phyloP scores from a whole-genome alignment of 352 stramenopile genomes.

The Globisporangium viniferum region DNA sequence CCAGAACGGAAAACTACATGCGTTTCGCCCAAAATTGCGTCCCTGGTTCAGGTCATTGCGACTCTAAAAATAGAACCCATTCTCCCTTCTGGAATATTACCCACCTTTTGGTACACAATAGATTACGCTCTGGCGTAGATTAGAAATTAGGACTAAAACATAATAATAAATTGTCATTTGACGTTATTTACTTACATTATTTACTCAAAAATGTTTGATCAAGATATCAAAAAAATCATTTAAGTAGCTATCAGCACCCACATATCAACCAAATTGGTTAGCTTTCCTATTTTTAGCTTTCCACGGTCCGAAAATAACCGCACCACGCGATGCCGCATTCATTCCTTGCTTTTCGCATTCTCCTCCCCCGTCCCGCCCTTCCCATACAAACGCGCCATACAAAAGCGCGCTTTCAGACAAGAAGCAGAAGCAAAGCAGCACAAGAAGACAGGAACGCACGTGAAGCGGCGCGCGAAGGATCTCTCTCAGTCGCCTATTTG shows the following conservation, averaged over 20 bases:
- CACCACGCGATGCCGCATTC: not conserved
- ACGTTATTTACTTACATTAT: not conserved
- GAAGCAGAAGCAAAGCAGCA: not conserved
- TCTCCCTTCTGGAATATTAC: not conserved
- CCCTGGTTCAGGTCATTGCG: not conserved
- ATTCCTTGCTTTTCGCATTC: not conserved
- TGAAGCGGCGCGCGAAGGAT: conserved; percentile 1
- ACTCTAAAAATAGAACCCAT: not conserved
- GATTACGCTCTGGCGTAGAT: not conserved
- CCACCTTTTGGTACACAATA: not conserved
- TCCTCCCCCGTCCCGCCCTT: not conserved
- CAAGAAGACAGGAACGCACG: not conserved
- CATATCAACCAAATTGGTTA: not conserved
- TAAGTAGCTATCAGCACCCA: not conserved
- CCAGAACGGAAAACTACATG: not conserved
- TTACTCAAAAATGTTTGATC: not conserved
- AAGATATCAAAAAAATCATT: not conserved
- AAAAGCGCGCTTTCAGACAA: not conserved
- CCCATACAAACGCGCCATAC: not conserved
- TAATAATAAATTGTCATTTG: not conserved
- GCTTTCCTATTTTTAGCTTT: not conserved
- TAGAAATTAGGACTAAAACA: not conserved
- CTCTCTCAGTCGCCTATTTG: conserved; percentile 8
- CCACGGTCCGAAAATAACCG: not conserved
- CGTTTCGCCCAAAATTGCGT: not conserved